Percentiles rank a stretch among this genome's conserved stretches.
These are phyloP conservation scores for Funneliformis geosporum DNA, from an alignment of 192 early-diverging fungal genomes.

Conservation along the genomic window DNA sequence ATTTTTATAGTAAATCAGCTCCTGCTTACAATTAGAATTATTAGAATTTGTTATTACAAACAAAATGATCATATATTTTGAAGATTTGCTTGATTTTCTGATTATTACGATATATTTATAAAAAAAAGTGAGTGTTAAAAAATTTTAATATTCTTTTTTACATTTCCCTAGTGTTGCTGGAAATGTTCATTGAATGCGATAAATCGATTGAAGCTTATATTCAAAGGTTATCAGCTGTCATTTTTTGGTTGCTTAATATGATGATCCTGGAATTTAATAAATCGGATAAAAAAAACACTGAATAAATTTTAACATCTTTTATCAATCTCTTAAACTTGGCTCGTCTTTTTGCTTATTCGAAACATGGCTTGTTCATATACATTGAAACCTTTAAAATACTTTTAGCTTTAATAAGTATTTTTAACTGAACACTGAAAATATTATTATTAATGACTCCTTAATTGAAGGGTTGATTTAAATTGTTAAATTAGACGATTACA, in stretches of 20 bases:
- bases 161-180: too few relatives aligned
- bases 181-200: background rate
- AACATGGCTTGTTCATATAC: background rate
- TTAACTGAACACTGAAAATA: background rate
- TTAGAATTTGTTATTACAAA: too few relatives aligned
- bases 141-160: too few relatives aligned
- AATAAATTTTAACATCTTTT: background rate
- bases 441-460: too few relatives aligned
- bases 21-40: too few relatives aligned
- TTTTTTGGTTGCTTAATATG: background rate
- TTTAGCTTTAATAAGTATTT: background rate
- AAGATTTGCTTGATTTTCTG: too few relatives aligned
- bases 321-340: background rate
- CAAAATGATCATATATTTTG: too few relatives aligned
- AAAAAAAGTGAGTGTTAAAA: too few relatives aligned
- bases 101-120: background rate
- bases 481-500: too few relatives aligned
- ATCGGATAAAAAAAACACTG: too few relatives aligned
- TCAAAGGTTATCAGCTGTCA: background rate
- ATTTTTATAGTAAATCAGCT: too few relatives aligned
- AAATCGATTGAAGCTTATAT: background rate
- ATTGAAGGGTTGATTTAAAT: too few relatives aligned
- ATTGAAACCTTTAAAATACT: background rate
- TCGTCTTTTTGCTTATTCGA: background rate
- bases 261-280: background rate